These are phyloP conservation scores for Cryphonectria carpinicola DNA, from an alignment of 2,329 filamentous ascomycete genomes.

Conservation along the genomic window DNA sequence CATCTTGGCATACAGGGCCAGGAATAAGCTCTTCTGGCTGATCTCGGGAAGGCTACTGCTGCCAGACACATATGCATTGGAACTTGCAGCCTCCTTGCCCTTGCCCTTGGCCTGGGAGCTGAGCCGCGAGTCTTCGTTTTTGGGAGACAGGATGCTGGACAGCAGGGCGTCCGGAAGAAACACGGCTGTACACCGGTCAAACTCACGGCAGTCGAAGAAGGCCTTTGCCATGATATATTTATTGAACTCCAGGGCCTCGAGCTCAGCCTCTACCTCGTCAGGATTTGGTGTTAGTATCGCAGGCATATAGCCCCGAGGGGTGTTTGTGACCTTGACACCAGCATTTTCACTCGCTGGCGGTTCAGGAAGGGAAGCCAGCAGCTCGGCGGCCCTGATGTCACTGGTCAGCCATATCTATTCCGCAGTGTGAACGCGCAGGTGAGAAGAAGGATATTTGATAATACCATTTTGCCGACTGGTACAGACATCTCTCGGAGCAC, in stretches of 20 bases:
- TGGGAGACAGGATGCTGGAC: slow-evolving; percentile 64
- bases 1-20: slow-evolving; percentile 90
- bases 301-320: slow-evolving; percentile 44
- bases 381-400: slow-evolving; percentile 79
- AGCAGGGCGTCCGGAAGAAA: slow-evolving; percentile 82
- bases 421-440: background rate
- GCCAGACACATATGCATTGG: slow-evolving; percentile 11
- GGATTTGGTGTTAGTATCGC: slow-evolving; percentile 58
- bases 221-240: slow-evolving; percentile 91
- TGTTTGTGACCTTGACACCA: slow-evolving; percentile 54
- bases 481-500: slow-evolving; percentile 92
- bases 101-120: slow-evolving; percentile 67
- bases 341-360: slow-evolving; percentile 52
- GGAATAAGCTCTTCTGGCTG: slow-evolving; percentile 90
- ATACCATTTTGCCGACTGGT: slow-evolving; percentile 96
- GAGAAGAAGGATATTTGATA: background rate
- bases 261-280: slow-evolving; percentile 72
- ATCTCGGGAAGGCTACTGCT: slow-evolving; percentile 55
- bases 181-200: slow-evolving; percentile 87
- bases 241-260: slow-evolving; percentile 79
- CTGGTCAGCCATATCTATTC: slow-evolving; percentile 6
- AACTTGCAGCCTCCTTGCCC: slow-evolving; percentile 54
- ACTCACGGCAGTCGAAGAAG: slow-evolving; percentile 94
- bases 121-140: slow-evolving; percentile 43
- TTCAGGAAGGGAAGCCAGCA: slow-evolving; percentile 80